Evolutionary conservation across 1,284 basidiomycete genomes (phyloP).

Genomic region (Cutaneotrichosporon mucoides): DNA sequence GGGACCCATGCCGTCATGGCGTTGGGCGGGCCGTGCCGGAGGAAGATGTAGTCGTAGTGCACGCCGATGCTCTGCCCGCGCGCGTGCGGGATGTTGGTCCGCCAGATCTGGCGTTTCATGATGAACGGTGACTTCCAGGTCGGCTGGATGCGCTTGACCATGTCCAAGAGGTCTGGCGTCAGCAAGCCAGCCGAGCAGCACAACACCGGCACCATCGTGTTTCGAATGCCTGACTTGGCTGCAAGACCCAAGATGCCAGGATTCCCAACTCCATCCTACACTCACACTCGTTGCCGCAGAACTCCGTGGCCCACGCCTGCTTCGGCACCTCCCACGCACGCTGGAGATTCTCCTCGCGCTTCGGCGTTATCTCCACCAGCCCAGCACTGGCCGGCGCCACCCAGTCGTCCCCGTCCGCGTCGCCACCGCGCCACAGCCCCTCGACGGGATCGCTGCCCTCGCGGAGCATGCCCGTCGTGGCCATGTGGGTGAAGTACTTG

Average conservation of each 20-base stretch:
- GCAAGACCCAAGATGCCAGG: no score
- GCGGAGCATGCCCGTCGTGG: slow-evolving; percentile 15
- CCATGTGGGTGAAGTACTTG: slow-evolving; percentile 15
- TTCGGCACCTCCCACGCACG: slow-evolving; percentile 2
- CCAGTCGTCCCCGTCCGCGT: slow-evolving; percentile 1
- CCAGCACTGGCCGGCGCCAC: neutral
- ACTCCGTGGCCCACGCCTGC: slow-evolving; percentile 5
- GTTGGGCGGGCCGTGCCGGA: slow-evolving; percentile 24
- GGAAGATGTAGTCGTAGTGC: slow-evolving; percentile 26
- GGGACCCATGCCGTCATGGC: slow-evolving; percentile 31
- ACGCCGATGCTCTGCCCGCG: slow-evolving; percentile 16
- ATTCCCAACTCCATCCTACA: no score
- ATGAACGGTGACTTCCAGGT: slow-evolving; percentile 14
- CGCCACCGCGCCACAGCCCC: neutral
- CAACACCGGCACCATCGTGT: no score
- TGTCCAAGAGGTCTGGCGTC: slow-evolving; percentile 12
- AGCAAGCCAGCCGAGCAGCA: neutral
- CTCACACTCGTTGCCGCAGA: slow-evolving; percentile 14
- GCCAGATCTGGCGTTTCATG: slow-evolving; percentile 20
- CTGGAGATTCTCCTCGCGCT: slow-evolving; percentile 1
- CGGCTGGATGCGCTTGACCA: slow-evolving; percentile 13
- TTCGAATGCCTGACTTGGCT: no score
- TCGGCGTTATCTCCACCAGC: neutral
- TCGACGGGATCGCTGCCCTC: slow-evolving; percentile 7
- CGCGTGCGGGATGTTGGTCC: slow-evolving; percentile 20